Evolutionary conservation across 2,329 filamentous ascomycete genomes (phyloP), one percentile per base, ranked within the genome.

Genomic region (Fusarium drepaniforme): DNA sequence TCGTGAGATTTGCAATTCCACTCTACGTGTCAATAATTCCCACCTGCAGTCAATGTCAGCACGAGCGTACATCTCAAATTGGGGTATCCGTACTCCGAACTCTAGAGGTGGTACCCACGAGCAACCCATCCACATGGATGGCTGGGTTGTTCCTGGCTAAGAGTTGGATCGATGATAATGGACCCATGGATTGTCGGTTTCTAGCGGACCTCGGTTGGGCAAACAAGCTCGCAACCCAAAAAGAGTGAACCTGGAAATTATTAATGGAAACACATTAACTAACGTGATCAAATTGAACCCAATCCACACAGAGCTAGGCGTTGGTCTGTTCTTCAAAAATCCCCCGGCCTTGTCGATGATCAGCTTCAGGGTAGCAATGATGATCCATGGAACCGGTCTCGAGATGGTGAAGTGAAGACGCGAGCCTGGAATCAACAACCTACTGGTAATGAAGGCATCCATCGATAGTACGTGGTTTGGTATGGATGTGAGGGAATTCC

Each of bases 1-100:
- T 40, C 15, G 57, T 59, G 57, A 59, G 57, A 59, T 59, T 59
- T 40, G 57, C 57, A 59, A 59, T 40, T 40, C 57, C 57, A 59
- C 23, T 28, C 57, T 38, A 40, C 23, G 33, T 59, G 23, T 28
- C 23, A 30, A 38, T 38, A 59, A 59, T 59, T 59, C 56, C 37
- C 37, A 59, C 56, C 16, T 30, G 37, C 23, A 38, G 33, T 38
- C 33, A 28, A 59, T 59, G 56, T 59, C 56, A 59, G 37, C 56
- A 38, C 56, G 12, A 42, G 23, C 21, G 23, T 59, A 37, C 57
- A 57, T 59, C 57, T 28, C 57, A 40, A 30, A 28, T 28, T 42
- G 23, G 57, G 37, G 28, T 25, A 59, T 42, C 49, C 49, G 49
- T 30, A 53, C 25, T 42, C 49, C 49, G 49, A n/a, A 53, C 25